Evolutionary conservation across 352 stramenopile species (phyloP), one percentile per base, ranked within the genome.

Genomic region (Paralagenidium karlingii): DNA sequence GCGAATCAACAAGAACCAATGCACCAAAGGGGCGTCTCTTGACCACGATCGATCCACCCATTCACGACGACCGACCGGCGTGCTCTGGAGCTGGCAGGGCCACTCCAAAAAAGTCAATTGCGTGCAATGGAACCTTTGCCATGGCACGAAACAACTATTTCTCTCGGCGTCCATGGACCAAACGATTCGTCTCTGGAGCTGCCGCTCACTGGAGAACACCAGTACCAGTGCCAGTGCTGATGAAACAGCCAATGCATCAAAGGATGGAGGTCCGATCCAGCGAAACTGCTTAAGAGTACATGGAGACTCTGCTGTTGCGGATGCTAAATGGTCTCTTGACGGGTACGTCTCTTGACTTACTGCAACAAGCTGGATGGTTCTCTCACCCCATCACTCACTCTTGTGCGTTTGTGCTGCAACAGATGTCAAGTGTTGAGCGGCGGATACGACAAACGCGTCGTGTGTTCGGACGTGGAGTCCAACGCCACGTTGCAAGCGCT

Each of bases 131-230:
- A 69, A 65, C 45, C 16, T 36, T 20, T 20, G 7, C 30, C 50
- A 51, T 3, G 40, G 9, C 10, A 52, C 53, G 12, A 20, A 53
- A 3, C 12, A 48, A 11, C 47, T 77, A 12, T 68, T 80, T 31
- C 41, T 79, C 1, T 79, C 69, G 5, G 61, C 66, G n/a, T 75
- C 66, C 0, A 77, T 81, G 69, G 69, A 83, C 47, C 36, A 41
- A 21, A 62, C 51, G 1, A 52, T 79, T 3, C 59, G 61, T 6
- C 38, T 83, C 5, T 83, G 69, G 69, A 51, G 49, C 43, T 27
- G 19, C 22, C 30, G 16, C 22, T 16, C 30, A 36, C 30, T 36
- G n/a, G n/a, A n/a, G n/a, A n/a, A n/a, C n/a, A n/a, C n/a, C n/a
- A n/a, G n/a, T n/a, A n/a, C n/a, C 3, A 36, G 22, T 7, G 16